Base-by-base conservation (phyloP, 164 flowering plant genomes). In the Chloranthus sessilifolius region DNA sequence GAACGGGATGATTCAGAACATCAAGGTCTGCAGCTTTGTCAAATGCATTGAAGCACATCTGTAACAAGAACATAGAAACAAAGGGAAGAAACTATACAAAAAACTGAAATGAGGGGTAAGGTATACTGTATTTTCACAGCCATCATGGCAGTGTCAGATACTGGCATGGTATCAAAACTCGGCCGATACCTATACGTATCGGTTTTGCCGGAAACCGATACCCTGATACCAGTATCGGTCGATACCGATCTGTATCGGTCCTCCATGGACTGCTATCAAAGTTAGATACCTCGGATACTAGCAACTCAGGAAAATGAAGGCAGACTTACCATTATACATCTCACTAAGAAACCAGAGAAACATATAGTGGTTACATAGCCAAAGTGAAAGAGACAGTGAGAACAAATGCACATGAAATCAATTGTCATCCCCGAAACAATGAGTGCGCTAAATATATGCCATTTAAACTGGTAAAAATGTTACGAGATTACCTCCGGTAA, bases 321-420 rank as follows among this genome's bases (percentile, higher is more conserved):
- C 4, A 31, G 7, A 62, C 94, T 85, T 52, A 92, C 99, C 95
- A 92, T 82, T 22, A 92, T 56, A 55, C 94, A 83, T 73, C 99
- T 78, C 16, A 82, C 53, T 10, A 92, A 85, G 69, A 92, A 92
- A 57, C 99, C 88, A 22, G 77, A n/a, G 71, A 88, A 92, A 64
- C 99, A 92, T 65, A 92, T 88, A 11, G 91, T 76, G 5, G 99
- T 92, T 50, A 92, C 99, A 63, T 82, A 92, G 65, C 99, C 99
- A 75, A 92, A 95, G 96, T 92, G 80, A 47, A 50, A 21, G 59
- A n/a, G n/a, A n/a, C n/a, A n/a, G n/a, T n/a, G n/a, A n/a, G n/a
- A n/a, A n/a, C n/a, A n/a, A n/a, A n/a, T n/a, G n/a, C n/a, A n/a
- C n/a, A 41, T 43, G 9, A 57, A 56, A 25, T 25, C 29, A 37